These are phyloP conservation scores for Paecilomyces fulvus DNA, from an alignment of 2,329 filamentous ascomycete species.

Conservation along the genomic window DNA sequence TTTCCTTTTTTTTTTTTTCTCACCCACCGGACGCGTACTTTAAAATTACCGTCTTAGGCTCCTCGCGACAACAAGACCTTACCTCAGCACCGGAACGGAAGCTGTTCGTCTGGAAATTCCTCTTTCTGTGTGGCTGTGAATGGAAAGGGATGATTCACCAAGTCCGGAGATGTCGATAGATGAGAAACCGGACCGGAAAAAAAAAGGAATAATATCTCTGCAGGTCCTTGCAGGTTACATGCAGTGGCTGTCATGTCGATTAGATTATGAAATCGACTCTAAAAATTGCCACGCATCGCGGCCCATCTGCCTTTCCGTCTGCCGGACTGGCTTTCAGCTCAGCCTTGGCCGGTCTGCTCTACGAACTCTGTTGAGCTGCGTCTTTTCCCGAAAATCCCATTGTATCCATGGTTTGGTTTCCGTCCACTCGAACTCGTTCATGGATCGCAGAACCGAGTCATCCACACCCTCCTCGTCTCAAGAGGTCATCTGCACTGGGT, in stretches of 20 bases:
- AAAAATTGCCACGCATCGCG: background rate
- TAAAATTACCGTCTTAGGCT: background rate
- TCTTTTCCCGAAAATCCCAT: background rate
- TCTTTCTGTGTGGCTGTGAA: background rate
- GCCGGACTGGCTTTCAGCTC: background rate
- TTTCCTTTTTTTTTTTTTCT: background rate
- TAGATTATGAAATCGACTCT: background rate
- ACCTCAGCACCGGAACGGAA: background rate
- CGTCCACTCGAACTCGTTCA: background rate
- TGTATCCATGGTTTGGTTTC: background rate
- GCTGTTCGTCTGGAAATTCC: background rate
- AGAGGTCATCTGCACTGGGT: too few species aligned
- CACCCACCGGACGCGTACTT: background rate
- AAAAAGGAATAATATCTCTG: background rate
- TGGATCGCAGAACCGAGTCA: background rate
- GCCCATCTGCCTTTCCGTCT: background rate
- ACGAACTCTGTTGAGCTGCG: background rate
- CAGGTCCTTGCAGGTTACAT: background rate
- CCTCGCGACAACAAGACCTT: background rate
- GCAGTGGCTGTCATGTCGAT: background rate
- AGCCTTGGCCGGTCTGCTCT: background rate
- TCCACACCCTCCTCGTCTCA: too few species aligned
- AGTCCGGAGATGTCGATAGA: background rate
- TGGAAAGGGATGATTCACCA: background rate
- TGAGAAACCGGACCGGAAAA: background rate